Evolutionary conservation across 176 grass and related monocot species (phyloP), one percentile per base, ranked within the genome.

Genomic region (Rhynchospora breviuscula): DNA sequence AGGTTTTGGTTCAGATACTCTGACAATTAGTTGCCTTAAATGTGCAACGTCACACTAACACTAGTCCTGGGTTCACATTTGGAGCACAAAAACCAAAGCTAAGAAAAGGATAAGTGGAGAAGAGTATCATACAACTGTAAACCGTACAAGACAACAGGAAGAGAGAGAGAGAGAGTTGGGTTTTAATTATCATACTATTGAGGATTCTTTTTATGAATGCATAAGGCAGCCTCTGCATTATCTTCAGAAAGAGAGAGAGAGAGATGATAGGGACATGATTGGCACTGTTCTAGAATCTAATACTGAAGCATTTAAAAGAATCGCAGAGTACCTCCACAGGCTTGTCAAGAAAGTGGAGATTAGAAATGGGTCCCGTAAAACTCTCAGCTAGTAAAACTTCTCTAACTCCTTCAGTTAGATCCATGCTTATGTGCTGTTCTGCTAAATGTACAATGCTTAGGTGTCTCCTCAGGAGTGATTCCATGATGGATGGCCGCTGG

Each of bases 401-500:
- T 68, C 90, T 86, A 78, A 98, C 86, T 69, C 95, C 95, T 93
- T 98, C 92, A 84, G 92, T 94, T 82, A 98, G 89, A 84, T 98
- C 95, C 95, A 98, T 98, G 88, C 95, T 98, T 64, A 98, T 95
- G 85, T 98, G 95, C 83, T 98, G 95, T 75, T 98, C 95, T 65
- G 90, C 87, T 57, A 98, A 86, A 89, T 94, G 95, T 31, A 98
- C 89, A 63, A 98, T 95, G 88, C 91, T 88, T 15, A 98, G 77
- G 83, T 98, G 95, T 91, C 95, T 98, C 89, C 87, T 85, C 86
- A 98, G 62, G 68, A 93, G 92, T 66, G 88, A 93, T 82, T 98
- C 92, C 62, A 94, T 98, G 74, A 94, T 10, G 57, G 95, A 98
- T 80, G 95, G 95, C 62, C 86, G 89, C 66, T 98, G 95, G 84